Evolutionary conservation across 257 asterid species (phyloP).

Genomic region (Cruciata laevipes): DNA sequence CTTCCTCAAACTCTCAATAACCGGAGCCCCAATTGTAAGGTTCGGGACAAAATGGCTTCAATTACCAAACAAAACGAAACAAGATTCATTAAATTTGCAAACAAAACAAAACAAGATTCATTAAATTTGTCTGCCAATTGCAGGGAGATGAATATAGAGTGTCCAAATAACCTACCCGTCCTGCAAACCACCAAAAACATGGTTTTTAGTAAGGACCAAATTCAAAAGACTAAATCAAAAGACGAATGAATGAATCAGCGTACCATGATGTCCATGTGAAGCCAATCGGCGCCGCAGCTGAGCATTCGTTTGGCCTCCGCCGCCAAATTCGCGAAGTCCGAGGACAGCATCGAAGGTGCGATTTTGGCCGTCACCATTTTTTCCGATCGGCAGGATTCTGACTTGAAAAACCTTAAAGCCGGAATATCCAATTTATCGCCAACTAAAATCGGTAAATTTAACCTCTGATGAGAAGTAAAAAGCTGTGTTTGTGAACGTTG

Average conservation of each 20-base stretch:
- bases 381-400: neutral
- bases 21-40: slow-evolving; percentile 88
- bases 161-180: slow-evolving; percentile 71
- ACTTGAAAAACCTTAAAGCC: neutral
- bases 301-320: slow-evolving; percentile 78
- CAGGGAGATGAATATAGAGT: neutral
- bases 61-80: neutral
- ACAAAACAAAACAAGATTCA: slow-evolving; percentile 10
- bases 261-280: slow-evolving; percentile 98
- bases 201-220: slow-evolving; percentile 13
- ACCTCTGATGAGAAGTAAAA: too few relatives aligned
- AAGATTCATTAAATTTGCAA: neutral
- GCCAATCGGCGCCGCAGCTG: slow-evolving; percentile 91
- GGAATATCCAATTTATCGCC: neutral
- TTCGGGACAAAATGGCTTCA: slow-evolving; percentile 88
- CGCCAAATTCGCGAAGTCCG: slow-evolving; percentile 91
- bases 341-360: slow-evolving; percentile 91
- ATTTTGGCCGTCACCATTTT: slow-evolving; percentile 59
- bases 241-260: slow-evolving; percentile 3
- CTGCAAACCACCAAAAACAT: slow-evolving; percentile 46
- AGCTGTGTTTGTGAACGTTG: too few relatives aligned
- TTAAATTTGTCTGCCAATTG: slow-evolving; percentile 8
- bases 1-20: slow-evolving; percentile 80
- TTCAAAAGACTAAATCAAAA: too few relatives aligned
- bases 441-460: too few relatives aligned